Evolutionary conservation across 306 rosid genomes (phyloP), one percentile per base, ranked within the genome.

Genomic region (Lathyrus tuberosus): DNA sequence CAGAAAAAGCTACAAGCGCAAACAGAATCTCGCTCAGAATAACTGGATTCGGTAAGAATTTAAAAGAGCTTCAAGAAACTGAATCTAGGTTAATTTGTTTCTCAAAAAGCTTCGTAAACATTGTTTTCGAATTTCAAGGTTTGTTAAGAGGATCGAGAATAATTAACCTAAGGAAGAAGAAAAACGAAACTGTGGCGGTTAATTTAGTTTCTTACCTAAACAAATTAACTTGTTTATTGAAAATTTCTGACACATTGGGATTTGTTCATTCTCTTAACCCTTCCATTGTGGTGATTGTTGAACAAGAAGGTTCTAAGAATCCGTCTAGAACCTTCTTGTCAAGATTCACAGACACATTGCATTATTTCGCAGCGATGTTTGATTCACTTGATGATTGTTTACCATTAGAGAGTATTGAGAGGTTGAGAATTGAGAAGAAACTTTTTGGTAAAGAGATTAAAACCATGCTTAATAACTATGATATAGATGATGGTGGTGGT

Each of bases 351-450:
- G 96, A 90, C 62, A 77, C 94, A 2, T 44, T 90, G 67, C 88
- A 87, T 30, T 87, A 81, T 17, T 90, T 79, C 38, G 95, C 95
- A 30, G 96, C 96, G 31, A 86, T 90, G 90, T 90, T 87, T 65
- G 96, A 88, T 78, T 90, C 96, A 0, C 46, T 90, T 6, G 91
- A 88, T 14, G 96, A 90, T 78, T 84, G 96, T 10, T 69, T 91
- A 0, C 97, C 95, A 0, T 33, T 79, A 3, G 89, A 91, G 16
- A 91, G 97, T 28, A 12, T 71, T 0, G 95, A 86, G 71, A 81
- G 97, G 82, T 52, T 86, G 76, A 69, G 86, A 58, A 88, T 91
- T 15, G 97, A 91, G 84, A 91, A 80, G 86, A 86, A 86, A 57
- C 79, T 84, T 46, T 66, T 91, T 0, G 97, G 95, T 1, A 91